Evolutionary conservation across 2,329 filamentous ascomycete genomes (phyloP), one percentile per base, ranked within the genome.

Genomic region (Hypocreales sp.): DNA sequence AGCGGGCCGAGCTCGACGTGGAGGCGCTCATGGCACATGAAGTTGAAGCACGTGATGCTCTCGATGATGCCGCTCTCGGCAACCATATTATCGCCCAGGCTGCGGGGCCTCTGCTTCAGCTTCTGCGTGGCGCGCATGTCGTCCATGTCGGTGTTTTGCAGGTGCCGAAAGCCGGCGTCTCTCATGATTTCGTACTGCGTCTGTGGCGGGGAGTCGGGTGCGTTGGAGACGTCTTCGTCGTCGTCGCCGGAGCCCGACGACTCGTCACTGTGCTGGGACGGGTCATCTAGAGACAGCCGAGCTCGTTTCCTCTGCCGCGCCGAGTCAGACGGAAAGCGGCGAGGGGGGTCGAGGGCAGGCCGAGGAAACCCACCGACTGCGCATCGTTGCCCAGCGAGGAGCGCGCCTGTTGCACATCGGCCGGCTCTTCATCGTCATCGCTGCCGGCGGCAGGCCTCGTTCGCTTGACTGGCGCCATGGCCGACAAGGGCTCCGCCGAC

Each of bases 11-110:
- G 63, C 31, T 79, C 69, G 33, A 92, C 79, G 23, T 78, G 72
- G 12, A 95, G 66, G 30, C 77, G 74, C 24, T 73, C 63, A 48
- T 98, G 90, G 44, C 87, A 95, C 90, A 95, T 95, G 53, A 95
- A 95, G 49, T 94, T 94, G 40, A 73, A 69, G 48, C 84, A 92
- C 20, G 74, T 79, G 30, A 95, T 79, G 35, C 76, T 76, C 49
- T 93, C 79, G 25, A 95, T 78, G 29, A 95, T 87, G 2, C 83
- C 86, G 40, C 80, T 77, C 21, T 92, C 79, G 1, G 82, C 77
- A 2, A 79, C 69, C 21, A 72, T 63, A 40, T 93, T 94, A 14
- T 79, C 65, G 9, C 70, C 67, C 28, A 67, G 52, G 20, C 51
- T 54, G 18, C 50, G 42, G 24, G 58, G 50, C 29, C 59, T 61